These are phyloP conservation scores for Pholiota conissans DNA, from an alignment of 768 basidiomycete genomes.

Conservation along the genomic window DNA sequence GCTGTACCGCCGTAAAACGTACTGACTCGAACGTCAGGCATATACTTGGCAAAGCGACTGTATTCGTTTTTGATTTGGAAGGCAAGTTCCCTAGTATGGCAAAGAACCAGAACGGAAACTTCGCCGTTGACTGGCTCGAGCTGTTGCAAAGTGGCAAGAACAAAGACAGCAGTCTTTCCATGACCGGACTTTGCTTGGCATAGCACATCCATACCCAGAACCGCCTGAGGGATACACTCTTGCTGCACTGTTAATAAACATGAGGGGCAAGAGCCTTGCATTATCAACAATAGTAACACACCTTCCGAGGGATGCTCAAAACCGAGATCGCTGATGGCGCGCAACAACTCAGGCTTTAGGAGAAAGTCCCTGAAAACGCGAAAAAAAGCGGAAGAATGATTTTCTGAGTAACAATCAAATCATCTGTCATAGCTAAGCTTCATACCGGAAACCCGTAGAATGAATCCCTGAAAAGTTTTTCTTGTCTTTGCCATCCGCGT, in stretches of 20 bases:
- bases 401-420: neutral
- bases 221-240: slow-evolving; percentile 99
- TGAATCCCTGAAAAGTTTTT: slow-evolving; percentile 99
- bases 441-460: slow-evolving; percentile 98
- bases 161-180: slow-evolving; percentile 99
- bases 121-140: slow-evolving; percentile 98
- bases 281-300: slow-evolving; percentile 28
- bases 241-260: slow-evolving; percentile 76
- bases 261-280: neutral
- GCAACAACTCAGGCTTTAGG: slow-evolving; percentile 93
- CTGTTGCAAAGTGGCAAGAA: slow-evolving; percentile 96
- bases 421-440: slow-evolving; percentile 6
- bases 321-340: slow-evolving; percentile 98
- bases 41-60: slow-evolving; percentile 98
- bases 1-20: slow-evolving; percentile 98
- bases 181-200: slow-evolving; percentile 99
- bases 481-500: slow-evolving; percentile 81
- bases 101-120: slow-evolving; percentile 95
- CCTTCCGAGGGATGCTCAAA: slow-evolving; percentile 99
- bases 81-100: slow-evolving; percentile 98
- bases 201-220: slow-evolving; percentile 98
- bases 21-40: slow-evolving; percentile 96
- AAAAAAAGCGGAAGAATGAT: slow-evolving; percentile 8
- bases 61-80: slow-evolving; percentile 99
- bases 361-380: slow-evolving; percentile 80